Evolutionary conservation across 1,284 basidiomycete species (phyloP).

Genomic region (Ganoderma leucocontextum): DNA sequence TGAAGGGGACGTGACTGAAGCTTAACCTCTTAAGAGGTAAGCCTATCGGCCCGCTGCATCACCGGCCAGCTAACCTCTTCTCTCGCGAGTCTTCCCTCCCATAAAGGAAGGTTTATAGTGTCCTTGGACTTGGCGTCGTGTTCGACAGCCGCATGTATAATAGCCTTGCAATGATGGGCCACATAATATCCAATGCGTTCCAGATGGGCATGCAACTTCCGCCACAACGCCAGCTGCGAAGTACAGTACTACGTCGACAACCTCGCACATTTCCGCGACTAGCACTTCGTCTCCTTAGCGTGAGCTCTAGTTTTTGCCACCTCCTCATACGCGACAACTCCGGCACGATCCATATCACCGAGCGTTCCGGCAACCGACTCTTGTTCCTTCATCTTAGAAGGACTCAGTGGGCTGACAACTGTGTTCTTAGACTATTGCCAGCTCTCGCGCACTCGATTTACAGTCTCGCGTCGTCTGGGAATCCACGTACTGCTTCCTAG

Average conservation of each 20-base stretch:
- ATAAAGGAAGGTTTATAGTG: neutral
- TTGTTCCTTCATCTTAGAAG: no score
- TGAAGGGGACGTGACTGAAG: neutral
- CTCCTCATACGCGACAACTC: no score
- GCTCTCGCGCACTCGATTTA: neutral
- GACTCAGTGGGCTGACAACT: no score
- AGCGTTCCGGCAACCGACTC: neutral
- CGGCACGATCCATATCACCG: no score
- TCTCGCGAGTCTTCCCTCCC: neutral
- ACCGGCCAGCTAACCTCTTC: neutral
- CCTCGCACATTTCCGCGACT: no score
- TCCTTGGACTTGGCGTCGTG: neutral
- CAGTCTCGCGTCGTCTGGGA: neutral
- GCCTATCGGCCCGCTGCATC: neutral
- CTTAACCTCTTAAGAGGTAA: neutral
- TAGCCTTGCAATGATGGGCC: neutral
- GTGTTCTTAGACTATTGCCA: neutral
- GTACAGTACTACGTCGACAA: neutral
- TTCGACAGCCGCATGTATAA: neutral
- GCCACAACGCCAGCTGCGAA: no score
- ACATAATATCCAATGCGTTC: neutral
- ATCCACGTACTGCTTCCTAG: neutral
- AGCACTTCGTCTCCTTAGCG: neutral
- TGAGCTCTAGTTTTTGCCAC: neutral
- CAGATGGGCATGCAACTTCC: neutral